Evolutionary conservation across 805 yeast species (phyloP).

Genomic region (Candida mattraensis): DNA sequence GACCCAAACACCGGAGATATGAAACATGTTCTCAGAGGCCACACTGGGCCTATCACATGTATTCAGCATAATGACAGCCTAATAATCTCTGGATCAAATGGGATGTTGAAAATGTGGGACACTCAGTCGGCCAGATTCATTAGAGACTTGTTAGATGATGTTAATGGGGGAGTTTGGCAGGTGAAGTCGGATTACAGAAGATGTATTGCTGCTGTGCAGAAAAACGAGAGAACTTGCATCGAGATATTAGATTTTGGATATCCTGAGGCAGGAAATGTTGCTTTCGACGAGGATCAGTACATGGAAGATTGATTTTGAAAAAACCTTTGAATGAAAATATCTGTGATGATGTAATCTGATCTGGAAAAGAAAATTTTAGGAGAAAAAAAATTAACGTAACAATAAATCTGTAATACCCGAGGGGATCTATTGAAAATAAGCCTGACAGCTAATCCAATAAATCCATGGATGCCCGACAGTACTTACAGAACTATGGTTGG

Average conservation of each 20-base stretch:
- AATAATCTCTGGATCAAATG: constrained; percentile 86
- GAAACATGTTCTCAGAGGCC: constrained; percentile 71
- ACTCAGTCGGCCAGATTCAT: constrained; percentile 73
- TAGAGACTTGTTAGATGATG: constrained; percentile 69
- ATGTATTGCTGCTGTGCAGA: constrained; percentile 89
- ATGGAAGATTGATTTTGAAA: constrained; percentile 8
- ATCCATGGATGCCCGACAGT: constrained; percentile 75
- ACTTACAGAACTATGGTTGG: constrained; percentile 86
- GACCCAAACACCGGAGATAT: constrained; percentile 76
- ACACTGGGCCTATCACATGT: constrained; percentile 86
- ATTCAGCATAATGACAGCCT: constrained; percentile 85
- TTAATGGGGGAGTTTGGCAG: constrained; percentile 91
- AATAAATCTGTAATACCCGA: too few species aligned
- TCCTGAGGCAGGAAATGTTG: constrained; percentile 18
- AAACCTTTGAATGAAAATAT: neutral
- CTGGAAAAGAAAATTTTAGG: constrained; percentile 3
- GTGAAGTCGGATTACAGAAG: constrained; percentile 81
- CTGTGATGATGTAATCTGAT: constrained; percentile 7
- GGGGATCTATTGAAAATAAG: too few species aligned
- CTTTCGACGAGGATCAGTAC: constrained; percentile 14
- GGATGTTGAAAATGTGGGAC: constrained; percentile 86
- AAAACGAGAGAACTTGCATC: constrained; percentile 64
- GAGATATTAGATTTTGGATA: constrained; percentile 81
- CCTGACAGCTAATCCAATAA: neutral
- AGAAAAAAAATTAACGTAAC: constrained; percentile 4